Percentiles rank a stretch among this genome's conserved stretches.
phyloP scores from a whole-genome alignment of 73 alveolate species.

The Paramecium tetraurelia region DNA sequence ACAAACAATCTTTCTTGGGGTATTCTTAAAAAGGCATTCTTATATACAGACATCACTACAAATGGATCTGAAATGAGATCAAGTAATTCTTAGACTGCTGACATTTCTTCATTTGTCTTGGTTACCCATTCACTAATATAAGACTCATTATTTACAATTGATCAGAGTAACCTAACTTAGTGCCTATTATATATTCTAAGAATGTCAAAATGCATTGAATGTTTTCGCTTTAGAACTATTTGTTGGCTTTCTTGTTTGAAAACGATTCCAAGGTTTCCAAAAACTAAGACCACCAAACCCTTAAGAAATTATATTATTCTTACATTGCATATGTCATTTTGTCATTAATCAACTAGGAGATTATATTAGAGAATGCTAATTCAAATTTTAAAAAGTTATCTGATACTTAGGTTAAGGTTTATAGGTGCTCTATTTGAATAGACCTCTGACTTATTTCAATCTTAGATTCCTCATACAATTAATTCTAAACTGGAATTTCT shows the following conservation, averaged over 20 bases:
- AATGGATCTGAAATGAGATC: background rate
- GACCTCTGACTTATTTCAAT: slow-evolving; percentile 11
- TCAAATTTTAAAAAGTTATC: slow-evolving; percentile 30
- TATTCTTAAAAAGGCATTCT: background rate
- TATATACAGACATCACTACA: background rate
- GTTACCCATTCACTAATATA: slow-evolving; percentile 3
- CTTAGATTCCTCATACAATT: background rate
- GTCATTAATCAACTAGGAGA: background rate
- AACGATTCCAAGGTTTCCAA: background rate
- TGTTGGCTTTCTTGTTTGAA: slow-evolving; percentile 12
- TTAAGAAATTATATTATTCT: background rate
- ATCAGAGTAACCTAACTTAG: background rate
- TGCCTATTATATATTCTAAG: slow-evolving; percentile 22
- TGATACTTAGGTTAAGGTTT: background rate
- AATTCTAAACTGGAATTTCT: background rate
- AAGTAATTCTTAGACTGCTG: background rate
- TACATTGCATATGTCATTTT: slow-evolving; percentile 23
- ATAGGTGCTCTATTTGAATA: background rate
- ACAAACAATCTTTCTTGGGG: slow-evolving; percentile 9
- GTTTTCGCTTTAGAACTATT: slow-evolving; percentile 8
- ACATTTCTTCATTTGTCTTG: background rate
- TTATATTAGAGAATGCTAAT: slow-evolving; percentile 10
- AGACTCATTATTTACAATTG: background rate
- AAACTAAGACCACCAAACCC: slow-evolving; percentile 4
- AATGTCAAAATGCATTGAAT: slow-evolving; percentile 3